Base-by-base conservation (phyloP, 768 basidiomycete species). In the Termitomyces sp. region DNA sequence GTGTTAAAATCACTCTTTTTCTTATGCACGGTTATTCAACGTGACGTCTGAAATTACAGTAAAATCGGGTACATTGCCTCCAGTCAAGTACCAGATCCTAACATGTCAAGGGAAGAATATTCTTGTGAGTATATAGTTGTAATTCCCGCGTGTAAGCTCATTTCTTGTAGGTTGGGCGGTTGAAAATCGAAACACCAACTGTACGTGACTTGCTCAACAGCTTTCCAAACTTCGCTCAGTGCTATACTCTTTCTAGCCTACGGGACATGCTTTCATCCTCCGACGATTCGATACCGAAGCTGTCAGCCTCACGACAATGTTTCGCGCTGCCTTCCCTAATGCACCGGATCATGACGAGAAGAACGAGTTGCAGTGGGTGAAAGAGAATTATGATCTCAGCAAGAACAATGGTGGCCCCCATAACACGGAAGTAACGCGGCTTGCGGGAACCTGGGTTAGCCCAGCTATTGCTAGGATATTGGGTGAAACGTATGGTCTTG, bases 251-350 rank as follows among this genome's bases (percentile, higher is more conserved):
- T 18, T 43, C 18, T 69, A 92, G 89, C 80, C 87, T 30, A 71
- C 75, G 14, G 86, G 88, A 36, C 94, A 98, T 73, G 93, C 95
- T 24, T 98, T 97, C 70, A 92, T 98, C 68, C 86, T 98, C 36
- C 85, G 94, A 46, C 86, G 95, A 55, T 94, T 90, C 65, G 95
- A 98, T 73, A 96, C 94, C 3, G 87, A 90, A 58, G 93, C 93
- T 20, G 83, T 98, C 72, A 90, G 88, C 62, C 82, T 94, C 10
- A 96, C 94, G 10, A 96, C 94, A 57, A 96, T 98, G 94, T 96
- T 91, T 75, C 90, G 94, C 58, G 94, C 94, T 8, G 93, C 93
- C 0, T 98, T 93, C 71, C 94, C 94, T 10, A 82, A 79, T 40
- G 90, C 93, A 4, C 75, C 77, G 44, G 91, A 94, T 1, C 75